Evolutionary conservation across 2,329 filamentous ascomycete genomes (phyloP), one percentile per base, ranked within the genome.

Genomic region (Pyricularia sp.): DNA sequence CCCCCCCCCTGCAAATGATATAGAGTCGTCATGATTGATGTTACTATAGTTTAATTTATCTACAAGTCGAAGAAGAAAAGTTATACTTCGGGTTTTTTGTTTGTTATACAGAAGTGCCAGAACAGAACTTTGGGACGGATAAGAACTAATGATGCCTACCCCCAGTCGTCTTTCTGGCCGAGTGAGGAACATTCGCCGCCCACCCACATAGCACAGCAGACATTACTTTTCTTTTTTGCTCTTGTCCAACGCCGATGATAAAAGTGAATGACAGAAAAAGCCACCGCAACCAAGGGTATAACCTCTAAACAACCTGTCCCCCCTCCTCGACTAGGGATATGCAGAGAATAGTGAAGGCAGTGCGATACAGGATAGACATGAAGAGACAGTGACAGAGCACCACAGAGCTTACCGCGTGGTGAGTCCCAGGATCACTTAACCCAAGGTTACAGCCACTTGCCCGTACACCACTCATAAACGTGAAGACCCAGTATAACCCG

Each of bases 211-310:
- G 40, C 40, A 49, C 40, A 49, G 40, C 40, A 49, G 40, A 49
- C 40, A 49, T 49, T 49, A 49, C 19, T 57, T 57, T 57, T 57
- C 13, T 12, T 57, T 55, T 57, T 57, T 57, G 22, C 24, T 26
- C 24, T 57, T 57, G 53, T 57, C 53, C 53, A 57, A 26, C 24
- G 53, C 53, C 24, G 53, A 57, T 57, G 24, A 57, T 24, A 57
- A 57, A 35, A 57, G 24, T 57, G 53, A 57, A 57, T 57, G 53
- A 57, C 53, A 57, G 22, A 57, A 57, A 57, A 57, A 57, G 53
- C 53, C 53, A 57, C 53, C 62, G 44, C 62, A 63, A 35, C 61
- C 62, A 57, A 53, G 62, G 62, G 62, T 63, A 63, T 63, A 63
- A 63, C 62, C 62, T 63, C 62, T 63, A 63, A 35, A 49, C 7